These are phyloP conservation scores for Suhomyces xylopsoci DNA, from an alignment of 805 yeast species.

Conservation along the genomic window DNA sequence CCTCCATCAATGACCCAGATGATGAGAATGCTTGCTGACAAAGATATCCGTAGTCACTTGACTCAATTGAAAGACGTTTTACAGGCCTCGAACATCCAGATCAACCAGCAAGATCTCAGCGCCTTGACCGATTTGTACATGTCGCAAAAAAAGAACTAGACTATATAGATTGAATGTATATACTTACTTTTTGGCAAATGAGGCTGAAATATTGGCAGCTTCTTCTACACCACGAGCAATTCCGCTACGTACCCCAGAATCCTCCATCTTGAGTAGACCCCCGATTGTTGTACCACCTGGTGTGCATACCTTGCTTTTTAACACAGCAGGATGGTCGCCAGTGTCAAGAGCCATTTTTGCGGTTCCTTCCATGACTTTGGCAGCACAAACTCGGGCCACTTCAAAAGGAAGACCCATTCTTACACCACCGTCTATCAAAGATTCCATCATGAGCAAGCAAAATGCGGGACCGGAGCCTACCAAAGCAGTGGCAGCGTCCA, in stretches of 20 bases:
- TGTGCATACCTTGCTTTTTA: slow-evolving; percentile 87
- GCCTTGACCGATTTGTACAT: slow-evolving; percentile 25
- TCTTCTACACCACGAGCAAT: slow-evolving; percentile 87
- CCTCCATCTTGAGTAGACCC: slow-evolving; percentile 90
- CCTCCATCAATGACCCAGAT: slow-evolving; percentile 35
- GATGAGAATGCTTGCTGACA: slow-evolving; percentile 36
- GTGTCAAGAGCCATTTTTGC: slow-evolving; percentile 83
- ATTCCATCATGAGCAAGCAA: slow-evolving; percentile 82
- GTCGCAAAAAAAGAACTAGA: slow-evolving; percentile 7
- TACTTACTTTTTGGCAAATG: slow-evolving; percentile 36
- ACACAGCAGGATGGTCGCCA: slow-evolving; percentile 82
- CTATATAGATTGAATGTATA: not conserved
- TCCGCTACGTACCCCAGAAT: slow-evolving; percentile 81
- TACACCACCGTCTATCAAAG: slow-evolving; percentile 91
- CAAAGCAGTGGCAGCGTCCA: slow-evolving; percentile 94
- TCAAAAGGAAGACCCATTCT: slow-evolving; percentile 89
- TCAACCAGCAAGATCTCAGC: slow-evolving; percentile 32
- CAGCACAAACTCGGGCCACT: slow-evolving; percentile 80
- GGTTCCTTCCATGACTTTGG: slow-evolving; percentile 92
- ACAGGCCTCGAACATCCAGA: slow-evolving; percentile 28
- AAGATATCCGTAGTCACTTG: slow-evolving; percentile 31
- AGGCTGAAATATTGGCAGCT: slow-evolving; percentile 78
- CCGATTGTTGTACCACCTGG: slow-evolving; percentile 99
- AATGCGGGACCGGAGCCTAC: slow-evolving; percentile 98
- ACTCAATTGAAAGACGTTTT: slow-evolving; percentile 27